A percentile compares a stretch with the other conserved stretches of the same genome.
Evolutionary conservation across 257 asterid species (phyloP).

Genomic region (Lavandula angustifolia): DNA sequence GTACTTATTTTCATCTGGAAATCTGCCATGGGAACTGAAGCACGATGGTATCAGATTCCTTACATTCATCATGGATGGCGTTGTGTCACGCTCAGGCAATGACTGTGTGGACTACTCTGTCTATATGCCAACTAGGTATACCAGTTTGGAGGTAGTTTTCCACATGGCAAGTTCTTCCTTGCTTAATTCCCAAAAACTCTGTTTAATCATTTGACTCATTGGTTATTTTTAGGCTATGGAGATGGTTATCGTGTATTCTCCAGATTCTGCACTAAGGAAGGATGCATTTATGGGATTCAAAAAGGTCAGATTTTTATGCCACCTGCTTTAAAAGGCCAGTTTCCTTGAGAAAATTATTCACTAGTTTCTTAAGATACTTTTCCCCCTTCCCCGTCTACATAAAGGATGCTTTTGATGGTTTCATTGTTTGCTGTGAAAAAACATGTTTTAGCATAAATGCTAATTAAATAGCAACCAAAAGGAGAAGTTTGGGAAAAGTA

Average conservation of each 20-base stretch:
- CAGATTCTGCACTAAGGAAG: slow-evolving; percentile 62
- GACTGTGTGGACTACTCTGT: slow-evolving; percentile 45
- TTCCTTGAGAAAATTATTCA: slow-evolving; percentile 8
- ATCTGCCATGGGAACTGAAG: slow-evolving; percentile 67
- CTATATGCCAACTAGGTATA: slow-evolving; percentile 52
- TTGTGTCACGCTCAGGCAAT: slow-evolving; percentile 37
- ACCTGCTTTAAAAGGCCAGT: slow-evolving; percentile 25
- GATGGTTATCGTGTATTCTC: slow-evolving; percentile 72
- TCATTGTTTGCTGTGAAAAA: slow-evolving; percentile 8
- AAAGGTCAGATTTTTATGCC: slow-evolving; percentile 47
- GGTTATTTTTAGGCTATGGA: slow-evolving; percentile 59
- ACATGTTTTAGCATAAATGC: slow-evolving; percentile 12
- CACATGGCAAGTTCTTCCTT: slow-evolving; percentile 27
- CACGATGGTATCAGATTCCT: slow-evolving; percentile 61
- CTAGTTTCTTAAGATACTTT: too few relatives aligned
- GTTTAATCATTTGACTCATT: slow-evolving; percentile 30
- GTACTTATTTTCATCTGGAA: slow-evolving; percentile 48
- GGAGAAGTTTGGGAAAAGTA: neutral
- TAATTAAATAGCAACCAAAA: neutral
- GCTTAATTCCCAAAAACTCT: neutral
- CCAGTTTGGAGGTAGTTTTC: slow-evolving; percentile 65
- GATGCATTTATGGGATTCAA: slow-evolving; percentile 62
- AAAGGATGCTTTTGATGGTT: slow-evolving; percentile 10
- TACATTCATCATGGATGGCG: slow-evolving; percentile 58
- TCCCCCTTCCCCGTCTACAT: too few relatives aligned